Percentiles rank a stretch among this genome's conserved stretches.
Conservation (phyloP, 1,284 basidiomycete species). For the Trametes hirsuta region DNA sequence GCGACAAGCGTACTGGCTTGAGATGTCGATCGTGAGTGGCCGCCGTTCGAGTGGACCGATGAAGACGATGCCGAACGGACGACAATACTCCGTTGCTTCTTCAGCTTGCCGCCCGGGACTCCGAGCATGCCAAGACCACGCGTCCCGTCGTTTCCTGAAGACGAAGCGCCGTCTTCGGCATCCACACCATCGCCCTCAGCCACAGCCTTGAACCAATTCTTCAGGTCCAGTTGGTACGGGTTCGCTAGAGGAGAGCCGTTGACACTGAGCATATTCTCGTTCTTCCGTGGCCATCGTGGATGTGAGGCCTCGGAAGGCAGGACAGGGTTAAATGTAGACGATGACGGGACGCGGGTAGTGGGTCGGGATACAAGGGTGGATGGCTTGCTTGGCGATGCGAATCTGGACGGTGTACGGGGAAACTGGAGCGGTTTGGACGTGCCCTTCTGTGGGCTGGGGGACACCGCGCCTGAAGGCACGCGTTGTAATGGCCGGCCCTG, state of each 20-base stretch:
- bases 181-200: slow-evolving; percentile 23
- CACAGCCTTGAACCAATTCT: slow-evolving; percentile 38
- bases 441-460: slow-evolving; percentile 61
- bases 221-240: slow-evolving; percentile 63
- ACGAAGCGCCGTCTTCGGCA: slow-evolving; percentile 21
- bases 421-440: slow-evolving; percentile 31
- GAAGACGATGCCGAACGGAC: slow-evolving; percentile 61
- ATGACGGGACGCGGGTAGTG: slow-evolving; percentile 57
- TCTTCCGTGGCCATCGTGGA: slow-evolving; percentile 61
- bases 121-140: slow-evolving; percentile 11
- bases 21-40: slow-evolving; percentile 52
- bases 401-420: slow-evolving; percentile 41
- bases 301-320: slow-evolving; percentile 67
- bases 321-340: slow-evolving; percentile 68
- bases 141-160: slow-evolving; percentile 11
- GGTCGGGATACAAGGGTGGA: slow-evolving; percentile 17
- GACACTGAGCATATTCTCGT: slow-evolving; percentile 74
- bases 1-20: slow-evolving; percentile 45
- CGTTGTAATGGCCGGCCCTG: slow-evolving; percentile 34
- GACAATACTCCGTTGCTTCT: slow-evolving; percentile 63
- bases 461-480: slow-evolving; percentile 39
- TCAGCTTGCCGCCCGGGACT: slow-evolving; percentile 35
- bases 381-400: slow-evolving; percentile 47
- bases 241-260: slow-evolving; percentile 80
- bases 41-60: slow-evolving; percentile 23